phyloP scores from a whole-genome alignment of 345 rosid species.

The Populus davidiana region DNA sequence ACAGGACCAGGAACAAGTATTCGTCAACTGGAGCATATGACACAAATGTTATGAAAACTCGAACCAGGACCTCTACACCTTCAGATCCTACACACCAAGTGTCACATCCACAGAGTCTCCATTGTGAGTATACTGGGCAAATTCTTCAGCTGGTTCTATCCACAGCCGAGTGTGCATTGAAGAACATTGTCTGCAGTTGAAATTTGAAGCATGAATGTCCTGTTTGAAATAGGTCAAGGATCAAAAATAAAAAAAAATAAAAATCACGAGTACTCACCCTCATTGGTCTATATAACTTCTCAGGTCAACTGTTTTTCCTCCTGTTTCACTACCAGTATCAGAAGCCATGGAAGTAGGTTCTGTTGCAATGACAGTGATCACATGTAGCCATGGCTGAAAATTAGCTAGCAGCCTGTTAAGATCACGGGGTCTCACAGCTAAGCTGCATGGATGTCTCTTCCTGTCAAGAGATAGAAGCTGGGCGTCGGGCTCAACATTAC shows the following conservation, averaged over 20 bases:
- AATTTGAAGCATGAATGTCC: slow-evolving; percentile 20
- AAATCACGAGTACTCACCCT: slow-evolving; percentile 41
- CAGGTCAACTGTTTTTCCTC: slow-evolving; percentile 92
- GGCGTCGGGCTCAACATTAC: slow-evolving; percentile 85
- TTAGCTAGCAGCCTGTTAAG: slow-evolving; percentile 80
- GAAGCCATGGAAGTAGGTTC: slow-evolving; percentile 58
- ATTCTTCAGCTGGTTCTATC: slow-evolving; percentile 96
- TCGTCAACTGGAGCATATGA: neutral
- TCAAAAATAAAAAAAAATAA: neutral
- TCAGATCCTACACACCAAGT: slow-evolving; percentile 78
- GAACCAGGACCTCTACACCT: slow-evolving; percentile 42
- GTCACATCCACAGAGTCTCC: slow-evolving; percentile 93
- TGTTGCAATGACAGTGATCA: slow-evolving; percentile 85
- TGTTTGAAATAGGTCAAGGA: neutral
- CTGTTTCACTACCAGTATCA: slow-evolving; percentile 71
- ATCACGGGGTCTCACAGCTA: slow-evolving; percentile 80
- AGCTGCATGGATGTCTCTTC: slow-evolving; percentile 59
- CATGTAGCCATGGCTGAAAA: slow-evolving; percentile 96
- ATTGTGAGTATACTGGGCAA: slow-evolving; percentile 69
- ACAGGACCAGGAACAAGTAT: too few species aligned
- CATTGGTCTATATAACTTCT: slow-evolving; percentile 88
- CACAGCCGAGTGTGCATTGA: slow-evolving; percentile 82
- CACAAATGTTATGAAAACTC: neutral
- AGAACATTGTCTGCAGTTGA: slow-evolving; percentile 62
- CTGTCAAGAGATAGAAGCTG: slow-evolving; percentile 87